Percentiles rank a stretch among this genome's conserved stretches.
Conservation (phyloP, 495 filamentous ascomycete genomes). For the Bacidia gigantensis region DNA sequence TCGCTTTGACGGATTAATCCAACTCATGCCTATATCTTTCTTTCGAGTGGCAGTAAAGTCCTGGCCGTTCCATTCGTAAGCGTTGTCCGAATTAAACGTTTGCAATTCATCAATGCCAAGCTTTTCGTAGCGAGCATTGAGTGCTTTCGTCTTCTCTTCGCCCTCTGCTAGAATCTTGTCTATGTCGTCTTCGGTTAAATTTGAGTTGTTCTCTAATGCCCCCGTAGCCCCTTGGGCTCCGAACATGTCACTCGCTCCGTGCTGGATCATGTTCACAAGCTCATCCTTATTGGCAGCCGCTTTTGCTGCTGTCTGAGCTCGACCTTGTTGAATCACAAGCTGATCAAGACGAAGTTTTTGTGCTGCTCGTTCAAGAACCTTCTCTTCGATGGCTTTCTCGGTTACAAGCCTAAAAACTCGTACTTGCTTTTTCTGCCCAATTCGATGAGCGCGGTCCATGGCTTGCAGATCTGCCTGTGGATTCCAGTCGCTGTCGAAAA, state of each 20-base stretch:
- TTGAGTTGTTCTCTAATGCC: slow-evolving; percentile 37
- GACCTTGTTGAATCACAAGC: slow-evolving; percentile 98
- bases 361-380: slow-evolving; percentile 91
- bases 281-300: slow-evolving; percentile 89
- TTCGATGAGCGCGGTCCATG: slow-evolving; percentile 97
- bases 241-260: slow-evolving; percentile 92
- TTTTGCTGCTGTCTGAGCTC: slow-evolving; percentile 81
- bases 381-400: slow-evolving; percentile 96
- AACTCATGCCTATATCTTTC: slow-evolving; percentile 87
- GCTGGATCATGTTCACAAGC: slow-evolving; percentile 93
- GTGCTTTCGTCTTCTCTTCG: slow-evolving; percentile 73
- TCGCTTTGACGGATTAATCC: slow-evolving; percentile 98
- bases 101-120: slow-evolving; percentile 97
- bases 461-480: slow-evolving; percentile 96
- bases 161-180: slow-evolving; percentile 76
- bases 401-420: slow-evolving; percentile 93
- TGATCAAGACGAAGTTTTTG: slow-evolving; percentile 96
- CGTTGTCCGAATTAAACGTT: slow-evolving; percentile 92
- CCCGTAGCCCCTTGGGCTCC: slow-evolving; percentile 48
- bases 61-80: slow-evolving; percentile 98
- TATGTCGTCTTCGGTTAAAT: slow-evolving; percentile 74
- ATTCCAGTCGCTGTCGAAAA: slow-evolving; percentile 99
- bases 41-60: slow-evolving; percentile 77
- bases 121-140: slow-evolving; percentile 90
- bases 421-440: slow-evolving; percentile 97